phyloP scores from a whole-genome alignment of 2,329 filamentous ascomycete genomes.

The Periconia macrospinosa region DNA sequence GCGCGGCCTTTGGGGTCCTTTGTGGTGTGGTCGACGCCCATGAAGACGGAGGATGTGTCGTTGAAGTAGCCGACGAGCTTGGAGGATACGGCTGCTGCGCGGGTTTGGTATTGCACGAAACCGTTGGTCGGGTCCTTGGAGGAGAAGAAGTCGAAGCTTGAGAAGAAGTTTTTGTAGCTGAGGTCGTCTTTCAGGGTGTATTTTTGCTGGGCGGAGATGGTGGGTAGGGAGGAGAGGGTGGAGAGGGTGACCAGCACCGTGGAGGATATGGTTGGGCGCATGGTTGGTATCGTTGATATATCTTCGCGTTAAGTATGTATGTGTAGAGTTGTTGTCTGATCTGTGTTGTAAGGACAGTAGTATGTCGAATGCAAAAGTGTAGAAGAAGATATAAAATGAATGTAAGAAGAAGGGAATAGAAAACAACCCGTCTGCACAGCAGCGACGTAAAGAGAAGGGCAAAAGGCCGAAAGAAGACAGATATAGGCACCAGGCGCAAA shows the following conservation, averaged over 20 bases:
- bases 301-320: not conserved
- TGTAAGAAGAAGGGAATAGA: not conserved
- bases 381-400: not conserved
- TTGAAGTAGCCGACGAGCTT: constrained; percentile 22
- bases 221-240: not conserved
- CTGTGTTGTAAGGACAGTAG: not conserved
- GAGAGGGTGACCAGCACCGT: not conserved
- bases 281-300: not conserved
- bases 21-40: constrained; percentile 48
- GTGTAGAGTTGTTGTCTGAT: not conserved
- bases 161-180: constrained; percentile 36
- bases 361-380: not conserved
- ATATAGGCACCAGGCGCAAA: not conserved
- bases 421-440: not conserved
- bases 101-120: constrained; percentile 33
- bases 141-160: constrained; percentile 33
- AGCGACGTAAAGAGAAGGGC: not conserved
- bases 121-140: constrained; percentile 31
- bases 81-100: constrained; percentile 12
- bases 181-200: constrained; percentile 33
- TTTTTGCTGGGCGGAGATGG: not conserved
- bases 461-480: not conserved
- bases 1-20: constrained; percentile 28
- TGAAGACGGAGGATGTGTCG: constrained; percentile 23
- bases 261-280: constrained; percentile 1